Evolutionary conservation across 2,329 filamentous ascomycete species (phyloP), one percentile per base, ranked within the genome.

Genomic region (Tolypocladium paradoxum): DNA sequence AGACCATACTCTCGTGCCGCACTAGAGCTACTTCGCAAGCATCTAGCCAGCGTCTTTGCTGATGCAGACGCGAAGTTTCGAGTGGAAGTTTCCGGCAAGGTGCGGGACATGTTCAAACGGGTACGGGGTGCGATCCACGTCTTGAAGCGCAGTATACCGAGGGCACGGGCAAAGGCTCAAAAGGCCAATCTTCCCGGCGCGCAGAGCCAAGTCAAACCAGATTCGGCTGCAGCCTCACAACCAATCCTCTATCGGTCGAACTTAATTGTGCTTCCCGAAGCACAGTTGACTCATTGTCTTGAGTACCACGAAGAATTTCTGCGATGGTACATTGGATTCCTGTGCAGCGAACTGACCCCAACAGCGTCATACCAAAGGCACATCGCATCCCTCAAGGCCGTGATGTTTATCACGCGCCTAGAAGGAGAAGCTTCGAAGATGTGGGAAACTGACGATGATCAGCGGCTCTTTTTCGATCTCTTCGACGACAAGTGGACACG

Each of bases 311-410:
- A 79, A 35, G 67, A 71, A 0, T 96, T 95, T 61, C 60, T 95
- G n/a, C 64, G 67, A 1, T 91, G 87, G 83, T 95, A 92, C 63
- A 61, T 88, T 1, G 63, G 71, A 1, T 93, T 95, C 59, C 68
- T 96, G 6, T 77, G 82, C 51, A 72, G 74, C 37, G 90, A 97
- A 61, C 72, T 99, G 24, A 79, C 82, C 3, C 84, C 90, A 2
- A 91, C 87, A 1, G 83, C 88, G 18, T 93, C 91, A 12, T 99
- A 97, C 64, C 91, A 95, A 65, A 82, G 90, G 7, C 92, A 96
- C 60, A 87, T 91, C 48, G 88, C 87, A 2, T 83, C 89, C 2
- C 68, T 97, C 6, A 90, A 85, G 62, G 83, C 86, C 1, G 69
- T 92, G 31, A 74, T 73, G 0, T 76, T 85, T 51, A 72, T 92